Evolutionary conservation across 805 yeast genomes (phyloP).

Genomic region (Candida ulmi): DNA sequence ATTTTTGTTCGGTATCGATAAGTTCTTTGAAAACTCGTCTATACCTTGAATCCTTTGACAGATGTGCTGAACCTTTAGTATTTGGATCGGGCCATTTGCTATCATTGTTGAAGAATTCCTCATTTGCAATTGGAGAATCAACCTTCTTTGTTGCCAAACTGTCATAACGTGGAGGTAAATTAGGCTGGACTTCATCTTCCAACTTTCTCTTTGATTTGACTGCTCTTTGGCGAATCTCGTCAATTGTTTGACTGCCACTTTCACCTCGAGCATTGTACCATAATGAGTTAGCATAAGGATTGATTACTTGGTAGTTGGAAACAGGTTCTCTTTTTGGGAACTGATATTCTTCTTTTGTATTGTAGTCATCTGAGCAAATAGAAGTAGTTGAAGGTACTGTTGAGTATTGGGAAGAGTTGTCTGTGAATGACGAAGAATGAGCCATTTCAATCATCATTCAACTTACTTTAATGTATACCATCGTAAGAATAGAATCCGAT

Average conservation of each 20-base stretch:
- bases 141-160: constrained; percentile 23
- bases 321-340: constrained; percentile 19
- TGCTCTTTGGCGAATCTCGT: constrained; percentile 22
- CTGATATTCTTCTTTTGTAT: constrained; percentile 16
- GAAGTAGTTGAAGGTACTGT: constrained; percentile 6
- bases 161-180: constrained; percentile 23
- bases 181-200: constrained; percentile 1
- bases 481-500: no score
- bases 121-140: constrained; percentile 30
- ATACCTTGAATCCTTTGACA: constrained; percentile 11
- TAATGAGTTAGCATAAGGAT: constrained; percentile 39
- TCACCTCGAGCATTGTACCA: constrained; percentile 35
- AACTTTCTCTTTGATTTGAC: constrained; percentile 10
- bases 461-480: no score
- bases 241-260: constrained; percentile 29
- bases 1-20: constrained; percentile 29
- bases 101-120: constrained; percentile 9
- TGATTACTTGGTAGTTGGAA: constrained; percentile 10
- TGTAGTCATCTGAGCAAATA: not conserved
- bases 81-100: not conserved
- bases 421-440: not conserved
- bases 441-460: no score
- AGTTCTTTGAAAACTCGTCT: constrained; percentile 23
- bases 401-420: not conserved
- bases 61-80: not conserved